Evolutionary conservation across 441 rosid species (phyloP).

Genomic region (Jatropha podagrica): DNA sequence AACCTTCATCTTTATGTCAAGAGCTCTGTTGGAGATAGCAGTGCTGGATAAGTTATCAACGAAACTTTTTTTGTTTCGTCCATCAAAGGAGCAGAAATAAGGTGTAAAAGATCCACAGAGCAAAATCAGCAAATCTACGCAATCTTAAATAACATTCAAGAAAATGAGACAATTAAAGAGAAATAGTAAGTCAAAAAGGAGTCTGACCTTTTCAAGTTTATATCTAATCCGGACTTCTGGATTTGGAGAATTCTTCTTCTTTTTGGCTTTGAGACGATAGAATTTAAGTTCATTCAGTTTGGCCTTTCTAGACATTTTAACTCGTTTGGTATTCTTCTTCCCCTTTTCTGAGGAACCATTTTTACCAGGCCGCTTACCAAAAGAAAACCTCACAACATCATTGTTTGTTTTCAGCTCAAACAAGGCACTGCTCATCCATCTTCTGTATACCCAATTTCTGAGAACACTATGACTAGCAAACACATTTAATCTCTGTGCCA

Average conservation of each 20-base stretch:
- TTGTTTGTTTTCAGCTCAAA: slow-evolving; percentile 53
- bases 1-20: not conserved
- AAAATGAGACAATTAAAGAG: not conserved
- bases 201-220: slow-evolving; percentile 75
- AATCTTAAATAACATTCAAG: not conserved
- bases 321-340: slow-evolving; percentile 44
- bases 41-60: not conserved
- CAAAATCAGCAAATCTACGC: not conserved
- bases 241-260: slow-evolving; percentile 86
- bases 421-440: slow-evolving; percentile 46
- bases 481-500: not conserved
- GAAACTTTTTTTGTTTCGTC: not conserved
- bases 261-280: slow-evolving; percentile 80
- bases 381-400: slow-evolving; percentile 62
- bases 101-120: not conserved
- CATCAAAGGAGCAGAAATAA: not conserved
- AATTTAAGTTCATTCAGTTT: slow-evolving; percentile 76
- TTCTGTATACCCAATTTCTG: slow-evolving; percentile 27
- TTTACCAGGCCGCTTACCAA: slow-evolving; percentile 29
- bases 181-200: slow-evolving; percentile 6
- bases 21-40: not conserved
- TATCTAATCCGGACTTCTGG: slow-evolving; percentile 84
- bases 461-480: slow-evolving; percentile 10
- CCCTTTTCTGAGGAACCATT: slow-evolving; percentile 25
- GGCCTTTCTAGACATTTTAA: slow-evolving; percentile 57